These are phyloP conservation scores for Agaricus bisporus DNA, from an alignment of 768 basidiomycete species.

Conservation along the genomic window DNA sequence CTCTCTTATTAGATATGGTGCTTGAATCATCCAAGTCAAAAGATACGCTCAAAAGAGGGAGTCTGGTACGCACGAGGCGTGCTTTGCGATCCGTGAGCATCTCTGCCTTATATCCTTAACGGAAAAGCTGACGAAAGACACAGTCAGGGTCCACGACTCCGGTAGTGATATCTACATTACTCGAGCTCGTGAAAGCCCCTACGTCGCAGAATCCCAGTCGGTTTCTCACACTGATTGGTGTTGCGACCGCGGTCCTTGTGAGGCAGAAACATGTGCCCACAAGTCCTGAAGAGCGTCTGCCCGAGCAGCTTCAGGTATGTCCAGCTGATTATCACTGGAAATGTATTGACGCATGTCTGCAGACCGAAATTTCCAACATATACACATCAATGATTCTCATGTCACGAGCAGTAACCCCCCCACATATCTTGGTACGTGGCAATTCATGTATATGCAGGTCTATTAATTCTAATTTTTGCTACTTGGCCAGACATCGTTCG, in stretches of 20 bases:
- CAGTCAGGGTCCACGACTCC: conserved; percentile 40
- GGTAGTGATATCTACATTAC: conserved; percentile 44
- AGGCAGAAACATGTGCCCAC: conserved; percentile 55
- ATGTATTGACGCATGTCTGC: conserved; percentile 1
- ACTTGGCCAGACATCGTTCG: conserved; percentile 38
- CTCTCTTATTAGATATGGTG: conserved; percentile 57
- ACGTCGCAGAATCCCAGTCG: conserved; percentile 27
- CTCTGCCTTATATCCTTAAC: neutral
- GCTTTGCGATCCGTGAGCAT: conserved; percentile 57
- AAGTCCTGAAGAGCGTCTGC: conserved; percentile 33
- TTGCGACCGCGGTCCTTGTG: conserved; percentile 63
- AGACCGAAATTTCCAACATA: conserved; percentile 54
- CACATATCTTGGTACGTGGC: conserved; percentile 50
- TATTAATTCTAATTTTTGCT: conserved; percentile 3
- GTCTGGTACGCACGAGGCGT: conserved; percentile 55
- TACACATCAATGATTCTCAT: conserved; percentile 61
- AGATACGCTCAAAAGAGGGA: conserved; percentile 52
- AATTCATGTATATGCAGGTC: neutral
- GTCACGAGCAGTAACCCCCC: conserved; percentile 55
- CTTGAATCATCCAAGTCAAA: conserved; percentile 48
- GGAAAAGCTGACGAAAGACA: neutral
- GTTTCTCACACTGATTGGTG: conserved; percentile 53
- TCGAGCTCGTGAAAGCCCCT: conserved; percentile 44
- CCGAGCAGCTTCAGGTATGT: conserved; percentile 40
- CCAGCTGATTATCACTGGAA: neutral